Evolutionary conservation across 2,329 filamentous ascomycete genomes (phyloP).

Genomic region (Hypoxylon sp.): DNA sequence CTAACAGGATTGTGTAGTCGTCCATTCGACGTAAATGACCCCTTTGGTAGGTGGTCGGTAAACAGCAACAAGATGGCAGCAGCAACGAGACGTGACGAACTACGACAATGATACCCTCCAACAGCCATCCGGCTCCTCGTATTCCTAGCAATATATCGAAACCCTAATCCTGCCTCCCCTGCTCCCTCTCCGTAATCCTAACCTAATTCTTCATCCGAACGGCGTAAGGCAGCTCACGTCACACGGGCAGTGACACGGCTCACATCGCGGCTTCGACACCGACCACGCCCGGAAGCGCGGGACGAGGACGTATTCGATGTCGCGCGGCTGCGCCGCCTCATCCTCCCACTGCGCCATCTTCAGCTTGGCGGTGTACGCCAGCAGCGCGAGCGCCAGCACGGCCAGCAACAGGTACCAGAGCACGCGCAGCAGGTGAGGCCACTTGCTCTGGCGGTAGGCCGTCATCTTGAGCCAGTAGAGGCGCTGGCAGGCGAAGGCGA

Average conservation of each 20-base stretch:
- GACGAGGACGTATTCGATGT: neutral
- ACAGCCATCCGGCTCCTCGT: neutral
- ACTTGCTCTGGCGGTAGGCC: conserved; percentile 57
- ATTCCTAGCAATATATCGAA: neutral
- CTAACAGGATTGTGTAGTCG: conserved; percentile 7
- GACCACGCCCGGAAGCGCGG: conserved; percentile 16
- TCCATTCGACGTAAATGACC: neutral
- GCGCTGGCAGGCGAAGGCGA: conserved; percentile 5
- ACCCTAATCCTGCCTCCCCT: neutral
- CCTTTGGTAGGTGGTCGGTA: neutral
- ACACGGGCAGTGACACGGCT: neutral
- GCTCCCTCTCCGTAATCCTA: neutral
- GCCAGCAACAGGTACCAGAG: neutral
- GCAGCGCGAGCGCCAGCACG: neutral
- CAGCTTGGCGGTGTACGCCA: neutral
- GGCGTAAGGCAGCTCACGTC: neutral
- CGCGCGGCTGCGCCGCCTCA: neutral
- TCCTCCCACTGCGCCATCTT: neutral
- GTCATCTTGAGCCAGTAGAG: conserved; percentile 54
- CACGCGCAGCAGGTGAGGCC: conserved; percentile 10
- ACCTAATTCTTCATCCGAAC: neutral
- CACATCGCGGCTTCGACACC: conserved; percentile 15
- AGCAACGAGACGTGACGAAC: neutral
- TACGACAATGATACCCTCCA: neutral
- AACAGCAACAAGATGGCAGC: neutral